These are phyloP conservation scores for Lasiosphaeria hispida DNA, from an alignment of 495 filamentous ascomycete species.

Conservation along the genomic window DNA sequence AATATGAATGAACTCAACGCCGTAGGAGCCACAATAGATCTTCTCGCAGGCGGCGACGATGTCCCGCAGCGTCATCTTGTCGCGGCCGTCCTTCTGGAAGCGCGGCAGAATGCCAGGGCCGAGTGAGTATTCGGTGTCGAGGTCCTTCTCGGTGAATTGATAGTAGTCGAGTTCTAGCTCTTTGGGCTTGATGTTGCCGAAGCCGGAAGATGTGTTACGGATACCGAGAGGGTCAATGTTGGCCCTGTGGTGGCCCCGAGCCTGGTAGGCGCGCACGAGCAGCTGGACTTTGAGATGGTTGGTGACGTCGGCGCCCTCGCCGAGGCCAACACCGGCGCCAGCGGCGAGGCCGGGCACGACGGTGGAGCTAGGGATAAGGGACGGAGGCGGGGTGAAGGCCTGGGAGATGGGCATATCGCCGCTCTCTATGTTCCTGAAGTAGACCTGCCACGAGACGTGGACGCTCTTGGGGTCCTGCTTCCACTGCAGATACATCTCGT, in stretches of 20 bases:
- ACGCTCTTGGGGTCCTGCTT: slow-evolving; percentile 90
- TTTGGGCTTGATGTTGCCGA: slow-evolving; percentile 84
- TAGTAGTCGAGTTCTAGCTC: slow-evolving; percentile 93
- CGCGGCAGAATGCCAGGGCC: slow-evolving; percentile 94
- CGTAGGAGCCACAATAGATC: slow-evolving; percentile 95
- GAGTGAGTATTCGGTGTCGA: slow-evolving; percentile 86
- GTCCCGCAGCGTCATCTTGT: slow-evolving; percentile 95
- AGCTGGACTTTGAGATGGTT: slow-evolving; percentile 99
- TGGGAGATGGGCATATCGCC: slow-evolving; percentile 96
- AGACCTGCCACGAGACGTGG: slow-evolving; percentile 97
- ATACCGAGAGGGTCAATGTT: slow-evolving; percentile 96
- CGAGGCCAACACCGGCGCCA: slow-evolving; percentile 62
- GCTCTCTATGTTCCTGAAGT: slow-evolving; percentile 98
- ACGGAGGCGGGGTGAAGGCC: slow-evolving; percentile 94
- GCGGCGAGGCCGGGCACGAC: slow-evolving; percentile 75
- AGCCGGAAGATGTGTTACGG: slow-evolving; percentile 77
- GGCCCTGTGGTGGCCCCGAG: slow-evolving; percentile 96
- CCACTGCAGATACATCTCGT: slow-evolving; percentile 99
- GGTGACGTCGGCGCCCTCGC: slow-evolving; percentile 77
- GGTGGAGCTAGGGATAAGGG: slow-evolving; percentile 75
- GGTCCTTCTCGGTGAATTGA: slow-evolving; percentile 88
- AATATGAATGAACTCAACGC: slow-evolving; percentile 98
- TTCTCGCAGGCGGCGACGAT: slow-evolving; percentile 91
- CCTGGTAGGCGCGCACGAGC: slow-evolving; percentile 93
- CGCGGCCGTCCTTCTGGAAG: slow-evolving; percentile 79